phyloP scores from a whole-genome alignment of 2,329 filamentous ascomycete species.

The Claviceps pazoutovae region DNA sequence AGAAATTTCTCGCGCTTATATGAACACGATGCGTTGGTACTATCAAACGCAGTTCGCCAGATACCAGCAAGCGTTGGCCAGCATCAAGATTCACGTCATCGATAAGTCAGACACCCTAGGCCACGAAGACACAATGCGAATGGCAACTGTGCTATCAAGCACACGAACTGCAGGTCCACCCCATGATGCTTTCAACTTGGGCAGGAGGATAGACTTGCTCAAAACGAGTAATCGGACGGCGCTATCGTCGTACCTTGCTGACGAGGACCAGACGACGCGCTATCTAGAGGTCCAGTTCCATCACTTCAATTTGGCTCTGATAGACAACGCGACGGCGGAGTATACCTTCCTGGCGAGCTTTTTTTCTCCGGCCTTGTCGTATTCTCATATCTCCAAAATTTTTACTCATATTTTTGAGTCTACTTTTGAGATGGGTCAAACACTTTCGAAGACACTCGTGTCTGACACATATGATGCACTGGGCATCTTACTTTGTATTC shows the following conservation, averaged over 20 bases:
- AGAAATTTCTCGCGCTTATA: slow-evolving; percentile 84
- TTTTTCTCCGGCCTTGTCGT: slow-evolving; percentile 66
- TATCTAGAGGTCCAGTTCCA: slow-evolving; percentile 85
- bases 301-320: slow-evolving; percentile 83
- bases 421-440: slow-evolving; percentile 71
- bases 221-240: slow-evolving; percentile 60
- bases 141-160: slow-evolving; percentile 42
- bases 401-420: slow-evolving; percentile 84
- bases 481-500: slow-evolving; percentile 79
- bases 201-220: slow-evolving; percentile 71
- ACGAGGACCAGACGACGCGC: slow-evolving; percentile 75
- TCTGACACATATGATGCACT: slow-evolving; percentile 70
- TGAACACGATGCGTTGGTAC: slow-evolving; percentile 99
- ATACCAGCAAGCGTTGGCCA: slow-evolving; percentile 72
- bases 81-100: slow-evolving; percentile 67
- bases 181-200: slow-evolving; percentile 81
- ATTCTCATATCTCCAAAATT: slow-evolving; percentile 64
- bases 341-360: slow-evolving; percentile 88
- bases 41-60: slow-evolving; percentile 83
- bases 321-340: slow-evolving; percentile 89
- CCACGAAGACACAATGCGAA: slow-evolving; percentile 57
- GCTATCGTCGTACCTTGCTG: slow-evolving; percentile 75
- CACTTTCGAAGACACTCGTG: slow-evolving; percentile 61
- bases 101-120: slow-evolving; percentile 77
- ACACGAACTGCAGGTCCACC: slow-evolving; percentile 35